Conservation (phyloP, 2,329 filamentous ascomycete species). For the Calonectria leucothoes region DNA sequence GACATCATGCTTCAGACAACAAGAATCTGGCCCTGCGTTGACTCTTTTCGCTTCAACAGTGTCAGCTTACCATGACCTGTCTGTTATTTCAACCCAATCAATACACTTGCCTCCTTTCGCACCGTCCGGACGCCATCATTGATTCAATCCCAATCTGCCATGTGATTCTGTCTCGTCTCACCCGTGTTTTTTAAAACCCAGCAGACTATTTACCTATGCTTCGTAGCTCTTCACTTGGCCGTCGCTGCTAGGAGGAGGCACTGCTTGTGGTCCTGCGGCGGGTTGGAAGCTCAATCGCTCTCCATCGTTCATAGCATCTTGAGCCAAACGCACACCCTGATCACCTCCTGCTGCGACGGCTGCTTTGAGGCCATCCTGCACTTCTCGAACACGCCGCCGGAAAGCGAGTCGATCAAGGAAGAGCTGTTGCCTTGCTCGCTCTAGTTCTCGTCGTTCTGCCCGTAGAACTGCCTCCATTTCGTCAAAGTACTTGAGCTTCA, state of each 20-base stretch:
- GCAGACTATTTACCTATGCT: constrained; percentile 52
- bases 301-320: constrained; percentile 60
- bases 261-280: constrained; percentile 53
- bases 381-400: constrained; percentile 85
- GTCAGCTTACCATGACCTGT: constrained; percentile 3
- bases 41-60: background rate
- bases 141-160: constrained; percentile 31
- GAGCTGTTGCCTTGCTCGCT: constrained; percentile 90
- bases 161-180: constrained; percentile 6
- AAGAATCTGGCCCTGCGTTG: background rate
- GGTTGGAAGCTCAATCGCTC: constrained; percentile 67
- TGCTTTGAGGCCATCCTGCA: constrained; percentile 79
- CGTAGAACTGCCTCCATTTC: constrained; percentile 95
- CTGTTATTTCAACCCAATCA: constrained; percentile 14
- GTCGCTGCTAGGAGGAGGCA: constrained; percentile 67
- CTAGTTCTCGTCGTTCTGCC: constrained; percentile 91
- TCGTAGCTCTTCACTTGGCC: constrained; percentile 70
- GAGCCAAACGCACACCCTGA: constrained; percentile 59
- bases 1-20: background rate
- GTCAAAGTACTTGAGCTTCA: constrained; percentile 95
- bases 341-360: constrained; percentile 62
- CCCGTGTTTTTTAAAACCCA: background rate
- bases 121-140: constrained; percentile 34
- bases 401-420: constrained; percentile 93
- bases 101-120: constrained; percentile 21